These are phyloP conservation scores for Amanita exitialis DNA, from an alignment of 768 basidiomycete genomes.

Conservation along the genomic window DNA sequence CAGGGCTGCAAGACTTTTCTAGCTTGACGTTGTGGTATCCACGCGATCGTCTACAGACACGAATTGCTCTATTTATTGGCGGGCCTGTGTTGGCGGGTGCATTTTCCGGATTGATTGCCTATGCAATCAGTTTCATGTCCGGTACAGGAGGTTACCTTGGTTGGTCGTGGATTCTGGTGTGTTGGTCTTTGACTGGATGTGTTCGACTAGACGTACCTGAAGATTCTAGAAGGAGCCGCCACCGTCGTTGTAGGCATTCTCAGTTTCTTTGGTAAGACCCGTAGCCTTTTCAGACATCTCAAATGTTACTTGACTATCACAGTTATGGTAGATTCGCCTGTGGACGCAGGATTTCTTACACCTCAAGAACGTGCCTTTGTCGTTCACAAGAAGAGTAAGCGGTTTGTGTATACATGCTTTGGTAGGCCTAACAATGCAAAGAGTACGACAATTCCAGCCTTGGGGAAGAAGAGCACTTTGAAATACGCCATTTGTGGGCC, in stretches of 20 bases:
- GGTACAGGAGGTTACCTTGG: constrained; percentile 37
- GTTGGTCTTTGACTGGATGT: constrained; percentile 9
- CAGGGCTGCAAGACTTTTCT: no score
- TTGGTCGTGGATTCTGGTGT: constrained; percentile 65
- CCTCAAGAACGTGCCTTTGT: constrained; percentile 49
- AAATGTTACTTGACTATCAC: neutral
- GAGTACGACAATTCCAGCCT: constrained; percentile 48
- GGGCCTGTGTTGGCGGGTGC: constrained; percentile 60
- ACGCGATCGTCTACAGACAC: constrained; percentile 45
- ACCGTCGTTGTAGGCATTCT: constrained; percentile 49
- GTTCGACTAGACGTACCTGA: neutral
- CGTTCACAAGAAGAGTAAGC: constrained; percentile 45
- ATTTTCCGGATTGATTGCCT: constrained; percentile 52
- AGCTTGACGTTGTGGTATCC: constrained; percentile 62
- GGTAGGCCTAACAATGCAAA: constrained; percentile 9
- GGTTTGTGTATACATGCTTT: neutral
- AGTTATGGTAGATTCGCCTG: constrained; percentile 58
- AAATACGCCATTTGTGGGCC: constrained; percentile 39
- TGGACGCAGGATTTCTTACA: constrained; percentile 51
- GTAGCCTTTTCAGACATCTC: neutral
- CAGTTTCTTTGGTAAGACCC: constrained; percentile 33
- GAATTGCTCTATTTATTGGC: constrained; percentile 56
- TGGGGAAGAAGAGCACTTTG: constrained; percentile 54
- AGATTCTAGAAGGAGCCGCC: constrained; percentile 57
- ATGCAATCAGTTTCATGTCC: constrained; percentile 42